Conservation (phyloP, 306 rosid genomes). For the Medicago arabica region DNA sequence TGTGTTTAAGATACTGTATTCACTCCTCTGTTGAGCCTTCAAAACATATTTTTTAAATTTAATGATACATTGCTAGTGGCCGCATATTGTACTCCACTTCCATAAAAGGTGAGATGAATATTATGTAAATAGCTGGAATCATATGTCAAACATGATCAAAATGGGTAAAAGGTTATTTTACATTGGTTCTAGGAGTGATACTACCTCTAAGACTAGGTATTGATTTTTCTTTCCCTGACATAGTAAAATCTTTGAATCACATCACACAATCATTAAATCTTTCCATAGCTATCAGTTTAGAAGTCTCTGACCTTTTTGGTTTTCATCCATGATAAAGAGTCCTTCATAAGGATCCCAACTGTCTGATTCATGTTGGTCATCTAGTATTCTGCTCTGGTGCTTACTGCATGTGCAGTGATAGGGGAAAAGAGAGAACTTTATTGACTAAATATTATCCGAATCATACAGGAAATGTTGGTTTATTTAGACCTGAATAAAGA, state of each 20-base stretch:
- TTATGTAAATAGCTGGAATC: conserved; percentile 10
- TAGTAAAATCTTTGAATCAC: conserved; percentile 13
- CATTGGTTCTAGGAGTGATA: conserved; percentile 22
- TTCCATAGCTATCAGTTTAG: conserved; percentile 25
- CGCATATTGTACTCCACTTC: neutral
- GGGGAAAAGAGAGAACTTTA: neutral
- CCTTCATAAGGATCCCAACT: neutral
- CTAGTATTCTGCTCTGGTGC: neutral
- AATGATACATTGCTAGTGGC: neutral
- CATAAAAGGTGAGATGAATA: neutral
- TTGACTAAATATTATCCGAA: too few species aligned
- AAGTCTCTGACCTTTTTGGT: neutral
- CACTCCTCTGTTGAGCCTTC: too few species aligned
- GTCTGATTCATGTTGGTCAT: conserved; percentile 17
- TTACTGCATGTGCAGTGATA: neutral
- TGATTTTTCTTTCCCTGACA: conserved; percentile 1
- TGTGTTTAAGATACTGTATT: neutral
- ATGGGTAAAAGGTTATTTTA: conserved; percentile 6
- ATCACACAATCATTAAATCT: neutral
- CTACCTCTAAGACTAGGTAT: conserved; percentile 1
- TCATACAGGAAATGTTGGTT: too few species aligned
- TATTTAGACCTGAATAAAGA: neutral
- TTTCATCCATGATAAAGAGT: neutral
- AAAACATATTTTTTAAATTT: too few species aligned
- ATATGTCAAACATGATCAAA: conserved; percentile 15